Percentiles rank a stretch among this genome's conserved stretches.
phyloP scores from a whole-genome alignment of 2,329 filamentous ascomycete species.

The Ceratocystis variospora region DNA sequence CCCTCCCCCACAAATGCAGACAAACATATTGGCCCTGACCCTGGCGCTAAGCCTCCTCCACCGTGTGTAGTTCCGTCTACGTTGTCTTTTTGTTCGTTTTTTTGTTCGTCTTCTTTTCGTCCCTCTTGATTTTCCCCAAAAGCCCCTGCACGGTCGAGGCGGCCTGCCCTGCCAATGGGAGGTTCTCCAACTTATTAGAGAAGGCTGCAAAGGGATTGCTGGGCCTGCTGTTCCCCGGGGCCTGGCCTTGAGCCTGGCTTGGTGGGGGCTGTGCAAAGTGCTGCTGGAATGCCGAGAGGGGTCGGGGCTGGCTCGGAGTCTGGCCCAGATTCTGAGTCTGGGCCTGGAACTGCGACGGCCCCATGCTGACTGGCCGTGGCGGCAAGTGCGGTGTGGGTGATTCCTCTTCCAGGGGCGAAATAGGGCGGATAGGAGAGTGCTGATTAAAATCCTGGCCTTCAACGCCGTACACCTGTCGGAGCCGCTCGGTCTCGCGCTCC shows the following conservation, averaged over 20 bases:
- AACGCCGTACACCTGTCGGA: conserved; percentile 55
- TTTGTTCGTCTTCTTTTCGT: conserved; percentile 33
- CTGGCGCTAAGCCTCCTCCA: conserved; percentile 23
- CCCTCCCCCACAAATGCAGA: background rate
- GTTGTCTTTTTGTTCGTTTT: conserved; percentile 36
- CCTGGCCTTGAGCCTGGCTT: conserved; percentile 13
- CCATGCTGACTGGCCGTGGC: conserved; percentile 33
- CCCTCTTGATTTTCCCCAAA: conserved; percentile 28
- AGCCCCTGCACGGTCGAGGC: conserved; percentile 35
- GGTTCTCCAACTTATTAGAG: conserved; percentile 7
- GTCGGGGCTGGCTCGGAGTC: conserved; percentile 21
- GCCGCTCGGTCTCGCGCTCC: conserved; percentile 69
- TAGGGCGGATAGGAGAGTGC: conserved; percentile 19
- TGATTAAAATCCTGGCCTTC: conserved; percentile 30
- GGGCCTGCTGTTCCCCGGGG: background rate
- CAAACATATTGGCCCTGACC: background rate
- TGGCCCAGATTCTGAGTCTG: conserved; percentile 3
- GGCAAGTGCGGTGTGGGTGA: conserved; percentile 24
- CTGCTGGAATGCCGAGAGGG: conserved; percentile 24
- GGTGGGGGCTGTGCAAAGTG: conserved; percentile 22
- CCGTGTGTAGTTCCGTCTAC: conserved; percentile 27
- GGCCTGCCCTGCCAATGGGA: conserved; percentile 21
- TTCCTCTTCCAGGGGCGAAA: conserved; percentile 21
- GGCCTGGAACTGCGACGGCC: conserved; percentile 9
- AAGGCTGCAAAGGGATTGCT: background rate